phyloP scores from a whole-genome alignment of 108 stramenopile genomes.

The Nitzschia sp. region DNA sequence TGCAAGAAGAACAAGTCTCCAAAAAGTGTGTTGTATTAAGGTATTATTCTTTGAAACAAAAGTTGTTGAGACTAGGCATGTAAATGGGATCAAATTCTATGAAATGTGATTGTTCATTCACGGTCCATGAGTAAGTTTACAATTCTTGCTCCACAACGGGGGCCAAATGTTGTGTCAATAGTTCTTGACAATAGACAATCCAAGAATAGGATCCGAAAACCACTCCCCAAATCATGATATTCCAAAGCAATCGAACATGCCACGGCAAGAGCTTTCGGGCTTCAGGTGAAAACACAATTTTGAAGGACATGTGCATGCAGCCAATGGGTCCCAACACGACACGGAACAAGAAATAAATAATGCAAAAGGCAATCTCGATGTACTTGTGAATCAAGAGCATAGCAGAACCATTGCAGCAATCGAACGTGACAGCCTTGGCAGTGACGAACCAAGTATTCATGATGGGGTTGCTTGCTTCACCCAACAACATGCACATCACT shows the following conservation, averaged over 20 bases:
- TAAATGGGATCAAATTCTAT: too few relatives aligned
- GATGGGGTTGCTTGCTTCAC: conserved; percentile 66
- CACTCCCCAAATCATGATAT: conserved; percentile 55
- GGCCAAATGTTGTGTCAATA: neutral
- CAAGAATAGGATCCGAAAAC: conserved; percentile 38
- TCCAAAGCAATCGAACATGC: conserved; percentile 45
- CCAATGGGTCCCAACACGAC: conserved; percentile 40
- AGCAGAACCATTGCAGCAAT: conserved; percentile 40
- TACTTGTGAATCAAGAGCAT: conserved; percentile 26
- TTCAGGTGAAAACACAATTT: conserved; percentile 38
- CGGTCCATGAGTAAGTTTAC: neutral
- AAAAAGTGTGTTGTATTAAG: too few relatives aligned
- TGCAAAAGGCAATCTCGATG: conserved; percentile 41
- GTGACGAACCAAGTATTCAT: conserved; percentile 47
- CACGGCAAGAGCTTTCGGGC: conserved; percentile 50
- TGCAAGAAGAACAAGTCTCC: too few relatives aligned
- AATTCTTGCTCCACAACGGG: neutral
- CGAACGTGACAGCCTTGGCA: conserved; percentile 41
- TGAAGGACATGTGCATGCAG: conserved; percentile 46
- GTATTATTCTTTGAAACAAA: too few relatives aligned
- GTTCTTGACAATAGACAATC: conserved; percentile 14
- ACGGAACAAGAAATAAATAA: conserved; percentile 45
- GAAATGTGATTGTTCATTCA: too few relatives aligned
- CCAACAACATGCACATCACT: conserved; percentile 61
- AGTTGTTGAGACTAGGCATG: too few relatives aligned